phyloP scores from a whole-genome alignment of 2,329 filamentous ascomycete genomes.

The Neonectria sp. region DNA sequence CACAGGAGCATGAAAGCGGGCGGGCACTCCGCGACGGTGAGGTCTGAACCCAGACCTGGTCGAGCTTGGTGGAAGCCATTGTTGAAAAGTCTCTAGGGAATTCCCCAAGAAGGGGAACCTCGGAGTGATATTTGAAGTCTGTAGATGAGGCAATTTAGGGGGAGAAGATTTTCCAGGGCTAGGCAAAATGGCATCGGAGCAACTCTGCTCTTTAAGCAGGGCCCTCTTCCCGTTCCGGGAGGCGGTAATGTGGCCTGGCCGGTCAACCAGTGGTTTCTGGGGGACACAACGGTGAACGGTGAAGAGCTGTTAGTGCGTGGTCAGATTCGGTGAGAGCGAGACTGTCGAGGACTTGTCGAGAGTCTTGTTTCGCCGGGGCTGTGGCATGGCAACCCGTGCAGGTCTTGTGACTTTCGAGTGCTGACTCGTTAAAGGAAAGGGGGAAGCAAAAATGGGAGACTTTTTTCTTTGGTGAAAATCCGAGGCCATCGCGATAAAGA shows the following conservation, averaged over 20 bases:
- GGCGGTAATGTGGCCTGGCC: conserved; percentile 8
- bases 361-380: conserved; percentile 11
- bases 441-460: not conserved
- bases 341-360: too few species aligned
- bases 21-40: conserved; percentile 8
- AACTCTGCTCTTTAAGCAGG: not conserved
- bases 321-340: conserved; percentile 19
- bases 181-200: not conserved
- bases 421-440: not conserved
- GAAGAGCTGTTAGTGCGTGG: conserved; percentile 11
- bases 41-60: conserved; percentile 23
- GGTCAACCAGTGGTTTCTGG: not conserved
- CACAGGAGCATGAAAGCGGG: conserved; percentile 17
- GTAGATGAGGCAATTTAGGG: not conserved
- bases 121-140: not conserved
- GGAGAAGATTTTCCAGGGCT: not conserved
- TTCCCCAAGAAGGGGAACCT: not conserved
- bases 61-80: conserved; percentile 26
- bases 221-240: not conserved
- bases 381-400: conserved; percentile 14
- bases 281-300: conserved; percentile 19
- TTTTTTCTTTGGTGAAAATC: not conserved
- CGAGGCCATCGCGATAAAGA: conserved; percentile 27
- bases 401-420: not conserved
- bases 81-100: conserved; percentile 5